phyloP scores from a whole-genome alignment of 148 eudicot genomes.

The Bassia scoparia region DNA sequence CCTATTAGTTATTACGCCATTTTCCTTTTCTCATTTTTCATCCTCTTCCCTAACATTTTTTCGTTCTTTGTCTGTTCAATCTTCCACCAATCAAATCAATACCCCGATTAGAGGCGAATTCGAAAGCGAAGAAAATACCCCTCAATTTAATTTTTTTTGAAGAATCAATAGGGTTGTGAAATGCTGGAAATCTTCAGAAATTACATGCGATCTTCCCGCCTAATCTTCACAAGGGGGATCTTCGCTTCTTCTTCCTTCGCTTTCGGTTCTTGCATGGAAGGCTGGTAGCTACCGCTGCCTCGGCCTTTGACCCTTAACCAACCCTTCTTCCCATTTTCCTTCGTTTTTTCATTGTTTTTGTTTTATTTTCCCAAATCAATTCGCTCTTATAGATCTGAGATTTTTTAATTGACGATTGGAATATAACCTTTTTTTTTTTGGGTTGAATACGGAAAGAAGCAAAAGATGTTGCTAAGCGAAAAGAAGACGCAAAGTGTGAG shows the following conservation, averaged over 20 bases:
- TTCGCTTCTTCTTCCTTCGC: slow-evolving; percentile 30
- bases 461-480: slow-evolving; percentile 35
- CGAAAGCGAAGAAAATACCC: too few relatives aligned
- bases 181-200: slow-evolving; percentile 34
- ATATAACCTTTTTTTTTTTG: too few relatives aligned
- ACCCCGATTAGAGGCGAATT: too few relatives aligned
- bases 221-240: slow-evolving; percentile 30
- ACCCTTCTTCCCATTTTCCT: not conserved
- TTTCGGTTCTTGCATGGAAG: slow-evolving; percentile 52
- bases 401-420: not conserved
- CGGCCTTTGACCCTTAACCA: slow-evolving; percentile 30
- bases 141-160: not conserved
- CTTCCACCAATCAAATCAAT: too few relatives aligned
- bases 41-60: too few relatives aligned
- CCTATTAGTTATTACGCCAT: too few relatives aligned
- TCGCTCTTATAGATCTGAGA: not conserved
- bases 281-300: slow-evolving; percentile 67
- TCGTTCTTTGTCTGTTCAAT: too few relatives aligned
- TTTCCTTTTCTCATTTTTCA: too few relatives aligned
- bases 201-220: slow-evolving; percentile 30
- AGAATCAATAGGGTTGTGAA: slow-evolving; percentile 20
- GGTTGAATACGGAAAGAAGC: not conserved
- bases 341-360: not conserved
- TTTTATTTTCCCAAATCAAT: not conserved
- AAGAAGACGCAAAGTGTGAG: slow-evolving; percentile 32